These are phyloP conservation scores for Citrullus colocynthis DNA, from an alignment of 306 rosid genomes.

Conservation along the genomic window DNA sequence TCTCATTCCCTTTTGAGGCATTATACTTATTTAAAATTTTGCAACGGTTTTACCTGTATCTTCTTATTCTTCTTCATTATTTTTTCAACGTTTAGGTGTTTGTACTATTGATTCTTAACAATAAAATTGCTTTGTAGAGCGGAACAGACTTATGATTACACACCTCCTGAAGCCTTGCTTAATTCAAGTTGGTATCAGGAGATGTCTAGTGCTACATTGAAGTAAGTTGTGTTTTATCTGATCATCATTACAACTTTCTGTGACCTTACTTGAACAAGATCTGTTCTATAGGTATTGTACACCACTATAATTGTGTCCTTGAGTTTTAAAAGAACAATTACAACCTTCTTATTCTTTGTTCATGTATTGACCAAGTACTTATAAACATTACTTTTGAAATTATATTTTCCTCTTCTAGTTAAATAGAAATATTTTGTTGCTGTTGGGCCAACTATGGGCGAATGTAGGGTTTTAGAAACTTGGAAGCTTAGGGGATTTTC, in stretches of 20 bases:
- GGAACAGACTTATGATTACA: conserved; percentile 78
- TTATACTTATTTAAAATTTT: neutral
- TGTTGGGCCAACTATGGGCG: neutral
- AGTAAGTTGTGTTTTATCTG: conserved; percentile 36
- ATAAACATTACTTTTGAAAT: neutral
- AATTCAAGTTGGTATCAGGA: conserved; percentile 74
- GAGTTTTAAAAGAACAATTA: too few relatives aligned
- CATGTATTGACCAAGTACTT: neutral
- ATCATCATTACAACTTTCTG: neutral
- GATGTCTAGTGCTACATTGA: conserved; percentile 49
- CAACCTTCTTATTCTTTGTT: neutral
- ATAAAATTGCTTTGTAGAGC: conserved; percentile 35
- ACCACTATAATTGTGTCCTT: too few relatives aligned
- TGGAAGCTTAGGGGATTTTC: neutral
- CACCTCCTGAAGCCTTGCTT: conserved; percentile 89
- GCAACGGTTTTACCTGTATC: neutral
- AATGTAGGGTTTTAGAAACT: neutral
- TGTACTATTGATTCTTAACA: conserved; percentile 5
- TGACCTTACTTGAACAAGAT: too few relatives aligned
- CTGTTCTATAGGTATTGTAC: too few relatives aligned
- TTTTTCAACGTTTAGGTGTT: neutral
- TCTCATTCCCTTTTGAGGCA: conserved; percentile 12
- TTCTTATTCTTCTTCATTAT: neutral
- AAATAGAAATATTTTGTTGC: neutral
- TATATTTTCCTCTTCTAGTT: neutral